These are phyloP conservation scores for Deakozyma indianensis DNA, from an alignment of 805 yeast genomes.

Conservation along the genomic window DNA sequence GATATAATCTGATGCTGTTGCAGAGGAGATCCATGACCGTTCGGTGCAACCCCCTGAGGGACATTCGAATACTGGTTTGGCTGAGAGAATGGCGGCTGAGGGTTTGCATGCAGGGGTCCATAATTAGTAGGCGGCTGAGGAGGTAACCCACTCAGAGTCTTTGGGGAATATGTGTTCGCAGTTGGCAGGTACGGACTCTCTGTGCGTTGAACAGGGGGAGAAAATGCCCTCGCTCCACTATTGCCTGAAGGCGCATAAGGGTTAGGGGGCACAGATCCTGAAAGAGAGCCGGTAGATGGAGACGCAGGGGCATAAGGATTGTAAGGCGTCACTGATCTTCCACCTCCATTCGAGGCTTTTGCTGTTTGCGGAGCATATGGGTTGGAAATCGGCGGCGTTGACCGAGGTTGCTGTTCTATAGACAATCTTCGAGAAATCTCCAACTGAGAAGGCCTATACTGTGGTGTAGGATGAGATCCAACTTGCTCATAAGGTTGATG, in stretches of 20 bases:
- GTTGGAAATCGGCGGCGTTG: conserved; percentile 15
- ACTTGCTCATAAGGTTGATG: not conserved
- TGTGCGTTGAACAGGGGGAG: not conserved
- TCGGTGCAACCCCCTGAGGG: too few species aligned
- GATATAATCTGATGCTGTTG: not conserved
- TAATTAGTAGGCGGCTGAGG: too few species aligned
- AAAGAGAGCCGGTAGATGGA: too few species aligned
- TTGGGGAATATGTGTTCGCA: not conserved
- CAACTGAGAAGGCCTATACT: conserved; percentile 2
- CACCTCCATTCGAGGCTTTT: not conserved
- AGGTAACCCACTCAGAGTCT: too few species aligned
- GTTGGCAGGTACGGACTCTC: not conserved
- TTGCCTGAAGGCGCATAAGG: not conserved
- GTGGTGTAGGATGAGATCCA: too few species aligned
- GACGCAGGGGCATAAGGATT: not conserved
- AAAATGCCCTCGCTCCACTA: not conserved
- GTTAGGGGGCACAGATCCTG: too few species aligned
- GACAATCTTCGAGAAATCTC: conserved; percentile 5
- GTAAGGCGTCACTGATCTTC: not conserved
- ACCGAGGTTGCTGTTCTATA: conserved; percentile 6
- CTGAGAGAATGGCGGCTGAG: too few species aligned
- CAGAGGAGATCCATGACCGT: too few species aligned
- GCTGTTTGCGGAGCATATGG: conserved; percentile 18
- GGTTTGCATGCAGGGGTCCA: too few species aligned
- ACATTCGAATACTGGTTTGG: too few species aligned